Evolutionary conservation across 305 asterid species (phyloP), one percentile per base, ranked within the genome.

Genomic region (Fraxinus platypoda): DNA sequence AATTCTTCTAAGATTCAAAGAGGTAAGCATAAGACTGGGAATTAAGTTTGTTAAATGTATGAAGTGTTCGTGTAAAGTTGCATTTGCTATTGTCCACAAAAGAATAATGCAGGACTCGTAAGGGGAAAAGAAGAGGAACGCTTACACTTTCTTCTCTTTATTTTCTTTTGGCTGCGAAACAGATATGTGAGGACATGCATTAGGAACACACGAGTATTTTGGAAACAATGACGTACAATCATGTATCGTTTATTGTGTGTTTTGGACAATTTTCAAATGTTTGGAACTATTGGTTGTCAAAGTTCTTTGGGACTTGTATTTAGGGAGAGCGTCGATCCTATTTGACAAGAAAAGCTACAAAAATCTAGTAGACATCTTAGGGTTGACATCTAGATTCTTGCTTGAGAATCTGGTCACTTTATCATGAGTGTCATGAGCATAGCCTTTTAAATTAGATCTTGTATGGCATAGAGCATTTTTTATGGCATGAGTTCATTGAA

Each of bases 1-100:
- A 74, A 84, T 95, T 88, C 98, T 95, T 80, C 91, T 95, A 28
- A 93, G 87, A 90, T 95, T 95, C 81, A 85, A 85, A 68, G 99
- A 95, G 99, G 98, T 95, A 90, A 49, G 90, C 81, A 38, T 38
- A 19, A 43, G 13, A 78, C 64, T 37, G 62, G 23, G 17, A 66
- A 66, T 79, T 41, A 35, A 33, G 72, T 54, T 76, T 41, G 54
- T 74, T 25, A 11, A 26, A 26, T 66, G 8, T 26, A 66, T 3
- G 23, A 34, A 62, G 46, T 33, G n/a, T 37, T 54, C 4, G 68
- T 17, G 26, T 4, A 43, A 57, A 12, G 41, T 25, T 75, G 77
- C 30, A 41, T 81, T 57, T 19, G 68, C 9, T n/a, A n/a, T 19
- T 57, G 26, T 57, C 68, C 26, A 19, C 68, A 23, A 9, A 34